Conservation (phyloP, 106 monocot species). For the Cymbidium sinense region DNA sequence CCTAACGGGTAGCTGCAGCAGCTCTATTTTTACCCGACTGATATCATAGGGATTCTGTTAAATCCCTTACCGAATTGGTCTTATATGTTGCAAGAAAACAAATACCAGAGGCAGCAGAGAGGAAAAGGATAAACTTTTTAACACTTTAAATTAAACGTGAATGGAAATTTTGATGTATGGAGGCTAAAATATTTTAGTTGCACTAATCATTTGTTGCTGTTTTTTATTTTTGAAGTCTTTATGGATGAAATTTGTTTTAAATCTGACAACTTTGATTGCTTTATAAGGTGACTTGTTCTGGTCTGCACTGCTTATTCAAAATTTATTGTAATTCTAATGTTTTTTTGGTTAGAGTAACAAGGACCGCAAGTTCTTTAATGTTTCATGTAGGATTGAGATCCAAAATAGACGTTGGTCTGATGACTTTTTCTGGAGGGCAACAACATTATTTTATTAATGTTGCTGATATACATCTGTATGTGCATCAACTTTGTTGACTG, state of each 20-base stretch:
- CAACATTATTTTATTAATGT: slow-evolving; percentile 88
- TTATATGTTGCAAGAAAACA: too few species aligned
- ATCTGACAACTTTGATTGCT: background rate
- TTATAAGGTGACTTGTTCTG: background rate
- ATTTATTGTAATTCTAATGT: background rate
- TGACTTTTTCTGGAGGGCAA: slow-evolving; percentile 35
- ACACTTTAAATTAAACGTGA: background rate
- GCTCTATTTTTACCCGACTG: too few species aligned
- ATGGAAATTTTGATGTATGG: background rate
- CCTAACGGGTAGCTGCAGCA: too few species aligned
- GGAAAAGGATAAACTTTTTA: too few species aligned
- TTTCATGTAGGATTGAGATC: slow-evolving; percentile 53
- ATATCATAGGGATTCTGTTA: too few species aligned
- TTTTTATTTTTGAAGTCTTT: background rate
- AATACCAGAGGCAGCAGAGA: too few species aligned
- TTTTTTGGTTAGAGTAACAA: background rate
- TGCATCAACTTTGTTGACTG: background rate
- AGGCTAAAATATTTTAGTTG: background rate
- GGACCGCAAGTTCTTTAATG: background rate
- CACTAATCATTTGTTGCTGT: background rate
- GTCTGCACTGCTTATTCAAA: background rate
- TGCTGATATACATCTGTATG: slow-evolving; percentile 95
- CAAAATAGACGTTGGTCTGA: slow-evolving; percentile 76
- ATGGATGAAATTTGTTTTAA: background rate
- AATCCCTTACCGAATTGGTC: too few species aligned